These are phyloP conservation scores for Pharus latifolius DNA, from an alignment of 176 grass and related monocot genomes.

Conservation along the genomic window DNA sequence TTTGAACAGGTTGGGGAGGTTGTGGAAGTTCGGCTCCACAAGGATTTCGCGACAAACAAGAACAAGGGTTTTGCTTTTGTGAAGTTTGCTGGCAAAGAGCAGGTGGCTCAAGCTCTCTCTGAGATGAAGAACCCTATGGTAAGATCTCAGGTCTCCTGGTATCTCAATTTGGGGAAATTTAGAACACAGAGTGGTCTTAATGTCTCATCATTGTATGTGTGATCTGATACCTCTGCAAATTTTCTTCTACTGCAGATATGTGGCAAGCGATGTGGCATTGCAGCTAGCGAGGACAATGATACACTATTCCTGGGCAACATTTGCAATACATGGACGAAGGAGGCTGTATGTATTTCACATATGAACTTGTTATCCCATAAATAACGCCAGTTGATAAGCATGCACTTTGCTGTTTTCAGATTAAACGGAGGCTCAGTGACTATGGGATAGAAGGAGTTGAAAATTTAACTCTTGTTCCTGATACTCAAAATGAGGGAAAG, in stretches of 20 bases:
- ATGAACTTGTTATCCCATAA: background rate
- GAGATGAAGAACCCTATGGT: conserved; percentile 65
- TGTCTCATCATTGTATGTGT: background rate
- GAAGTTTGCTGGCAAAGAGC: conserved; percentile 56
- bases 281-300: conserved; percentile 64
- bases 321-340: conserved; percentile 82
- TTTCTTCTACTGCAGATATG: conserved; percentile 31
- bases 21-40: conserved; percentile 55
- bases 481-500: conserved; percentile 42
- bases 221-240: background rate
- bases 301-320: conserved; percentile 74
- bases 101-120: conserved; percentile 36
- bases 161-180: background rate
- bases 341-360: conserved; percentile 36
- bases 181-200: background rate
- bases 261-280: conserved; percentile 50
- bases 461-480: conserved; percentile 40
- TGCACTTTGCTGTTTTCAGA: conserved; percentile 4
- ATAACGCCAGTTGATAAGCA: background rate
- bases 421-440: conserved; percentile 26
- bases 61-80: conserved; percentile 76
- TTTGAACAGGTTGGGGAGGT: conserved; percentile 47
- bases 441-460: conserved; percentile 34
- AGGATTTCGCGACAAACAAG: conserved; percentile 49
- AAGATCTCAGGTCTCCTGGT: conserved; percentile 1